phyloP scores from a whole-genome alignment of 495 filamentous ascomycete species.

The Penicillium cataractarum region DNA sequence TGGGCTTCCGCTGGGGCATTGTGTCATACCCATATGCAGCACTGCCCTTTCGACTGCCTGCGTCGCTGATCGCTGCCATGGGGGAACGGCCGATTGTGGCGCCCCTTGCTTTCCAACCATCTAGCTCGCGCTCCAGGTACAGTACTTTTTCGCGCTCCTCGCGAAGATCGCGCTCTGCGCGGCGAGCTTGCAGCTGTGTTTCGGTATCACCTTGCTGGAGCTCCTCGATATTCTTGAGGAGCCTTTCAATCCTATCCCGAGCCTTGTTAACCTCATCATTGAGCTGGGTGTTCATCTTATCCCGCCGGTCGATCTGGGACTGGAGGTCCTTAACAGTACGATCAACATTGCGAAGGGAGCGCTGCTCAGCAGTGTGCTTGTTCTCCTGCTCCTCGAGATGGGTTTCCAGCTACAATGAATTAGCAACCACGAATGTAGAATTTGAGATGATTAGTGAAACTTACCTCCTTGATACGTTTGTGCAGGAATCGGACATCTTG shows the following conservation, averaged over 20 bases:
- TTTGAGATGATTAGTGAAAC: conserved; percentile 11
- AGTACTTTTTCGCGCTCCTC: conserved; percentile 86
- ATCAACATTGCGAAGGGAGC: conserved; percentile 90
- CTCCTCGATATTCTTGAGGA: conserved; percentile 90
- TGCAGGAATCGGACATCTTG: conserved; percentile 95
- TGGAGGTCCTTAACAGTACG: conserved; percentile 93
- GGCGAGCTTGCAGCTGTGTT: conserved; percentile 75
- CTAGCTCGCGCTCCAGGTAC: conserved; percentile 84
- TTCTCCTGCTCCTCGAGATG: conserved; percentile 84
- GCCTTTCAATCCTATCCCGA: conserved; percentile 86
- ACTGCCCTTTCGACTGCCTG: conserved; percentile 46
- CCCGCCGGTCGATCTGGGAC: conserved; percentile 86
- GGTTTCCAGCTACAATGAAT: conserved; percentile 74
- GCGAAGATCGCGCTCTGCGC: conserved; percentile 85
- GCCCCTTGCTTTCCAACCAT: conserved; percentile 73
- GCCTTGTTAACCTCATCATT: conserved; percentile 78
- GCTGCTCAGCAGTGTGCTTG: conserved; percentile 75
- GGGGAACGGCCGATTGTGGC: conserved; percentile 38
- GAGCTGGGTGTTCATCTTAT: conserved; percentile 79
- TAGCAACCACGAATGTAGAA: conserved; percentile 11
- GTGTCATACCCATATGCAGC: conserved; percentile 41
- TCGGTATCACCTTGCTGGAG: conserved; percentile 82
- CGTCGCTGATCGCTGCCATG: conserved; percentile 42
- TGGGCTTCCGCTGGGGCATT: conserved; percentile 48
- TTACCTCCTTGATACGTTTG: conserved; percentile 93